These are phyloP conservation scores for Dactylis glomerata DNA, from an alignment of 176 grass and related monocot genomes.

Conservation along the genomic window DNA sequence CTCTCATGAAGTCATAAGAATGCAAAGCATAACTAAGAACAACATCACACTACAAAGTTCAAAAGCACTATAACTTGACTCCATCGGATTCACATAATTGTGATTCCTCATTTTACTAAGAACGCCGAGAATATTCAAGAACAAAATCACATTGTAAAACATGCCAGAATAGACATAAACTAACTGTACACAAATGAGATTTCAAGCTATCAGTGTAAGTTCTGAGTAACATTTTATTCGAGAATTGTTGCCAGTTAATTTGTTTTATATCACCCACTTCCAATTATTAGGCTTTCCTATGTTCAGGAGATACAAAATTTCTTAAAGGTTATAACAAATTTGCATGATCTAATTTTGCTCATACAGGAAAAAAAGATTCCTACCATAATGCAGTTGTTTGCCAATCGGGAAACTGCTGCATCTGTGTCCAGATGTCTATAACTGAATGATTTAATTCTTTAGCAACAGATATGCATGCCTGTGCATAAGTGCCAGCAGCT, in stretches of 20 bases:
- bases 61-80: background rate
- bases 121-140: background rate
- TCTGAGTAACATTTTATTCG: background rate
- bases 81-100: background rate
- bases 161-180: background rate
- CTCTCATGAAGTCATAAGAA: background rate
- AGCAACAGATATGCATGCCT: constrained; percentile 67
- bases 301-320: background rate
- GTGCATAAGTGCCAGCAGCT: constrained; percentile 76
- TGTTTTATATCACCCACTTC: background rate
- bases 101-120: background rate
- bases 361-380: background rate
- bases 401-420: constrained; percentile 72
- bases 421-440: constrained; percentile 86
- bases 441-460: constrained; percentile 56
- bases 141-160: background rate
- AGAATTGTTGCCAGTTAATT: background rate
- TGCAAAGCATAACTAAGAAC: background rate
- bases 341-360: background rate
- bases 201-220: background rate
- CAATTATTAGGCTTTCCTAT: background rate
- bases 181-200: background rate
- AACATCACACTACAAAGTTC: background rate
- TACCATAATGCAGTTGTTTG: constrained; percentile 65
- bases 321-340: background rate